These are phyloP conservation scores for Alternaria sp. DNA, from an alignment of 2,329 filamentous ascomycete genomes.

Conservation along the genomic window DNA sequence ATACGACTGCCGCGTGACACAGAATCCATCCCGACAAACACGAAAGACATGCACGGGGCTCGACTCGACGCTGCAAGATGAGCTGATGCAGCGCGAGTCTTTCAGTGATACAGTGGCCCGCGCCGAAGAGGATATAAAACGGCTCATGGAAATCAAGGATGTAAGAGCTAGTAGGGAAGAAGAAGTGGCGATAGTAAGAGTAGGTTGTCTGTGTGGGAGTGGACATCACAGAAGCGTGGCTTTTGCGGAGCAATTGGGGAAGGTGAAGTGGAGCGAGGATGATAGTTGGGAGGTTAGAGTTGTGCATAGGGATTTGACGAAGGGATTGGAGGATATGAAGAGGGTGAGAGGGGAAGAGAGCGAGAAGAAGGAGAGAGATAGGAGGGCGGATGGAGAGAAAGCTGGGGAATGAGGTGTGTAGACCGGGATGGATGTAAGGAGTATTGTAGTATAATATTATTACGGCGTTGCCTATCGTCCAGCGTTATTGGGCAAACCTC, in stretches of 20 bases:
- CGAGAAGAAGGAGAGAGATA: background rate
- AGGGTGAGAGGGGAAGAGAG: background rate
- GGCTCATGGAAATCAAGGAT: slow-evolving; percentile 9
- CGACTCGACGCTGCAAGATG: slow-evolving; percentile 5
- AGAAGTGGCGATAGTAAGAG: background rate
- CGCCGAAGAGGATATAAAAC: slow-evolving; percentile 5
- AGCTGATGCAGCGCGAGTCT: slow-evolving; percentile 9
- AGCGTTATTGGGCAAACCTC: background rate
- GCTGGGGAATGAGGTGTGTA: background rate
- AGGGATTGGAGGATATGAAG: background rate
- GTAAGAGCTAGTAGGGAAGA: slow-evolving; percentile 2
- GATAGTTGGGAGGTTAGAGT: slow-evolving; percentile 9
- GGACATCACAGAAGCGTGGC: slow-evolving; percentile 16
- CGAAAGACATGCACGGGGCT: slow-evolving; percentile 8
- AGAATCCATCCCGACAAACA: background rate
- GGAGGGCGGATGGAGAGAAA: background rate
- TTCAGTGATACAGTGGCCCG: slow-evolving; percentile 1
- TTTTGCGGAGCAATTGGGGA: slow-evolving; percentile 13
- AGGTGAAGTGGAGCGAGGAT: slow-evolving; percentile 8
- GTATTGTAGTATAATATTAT: background rate
- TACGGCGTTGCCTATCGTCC: accelerated
- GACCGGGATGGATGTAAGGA: background rate
- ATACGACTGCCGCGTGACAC: slow-evolving; percentile 14
- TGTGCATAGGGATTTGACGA: slow-evolving; percentile 8
- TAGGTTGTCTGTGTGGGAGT: slow-evolving; percentile 12